Evolutionary conservation across 495 filamentous ascomycete species (phyloP), one percentile per base, ranked within the genome.

Genomic region (Cladorrhinum samala): DNA sequence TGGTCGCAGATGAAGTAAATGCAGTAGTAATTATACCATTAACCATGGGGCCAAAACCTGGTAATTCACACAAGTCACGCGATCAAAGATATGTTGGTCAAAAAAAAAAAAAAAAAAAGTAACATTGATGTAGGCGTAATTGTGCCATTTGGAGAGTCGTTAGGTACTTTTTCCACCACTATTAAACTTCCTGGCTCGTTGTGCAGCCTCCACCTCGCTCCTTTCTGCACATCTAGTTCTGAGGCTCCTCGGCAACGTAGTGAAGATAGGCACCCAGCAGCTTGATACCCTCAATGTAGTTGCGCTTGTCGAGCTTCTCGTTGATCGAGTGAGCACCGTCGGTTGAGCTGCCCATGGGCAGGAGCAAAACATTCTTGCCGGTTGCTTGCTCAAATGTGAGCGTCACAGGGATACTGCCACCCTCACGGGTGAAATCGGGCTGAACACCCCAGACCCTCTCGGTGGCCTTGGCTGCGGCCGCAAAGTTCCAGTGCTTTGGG

Each of bases 281-380:
- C 77, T 97, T 97, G 57, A 85, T 96, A n/a, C 93, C 93, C 75
- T 97, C 91, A 62, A 99, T 93, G 67, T 97, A 99, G 66, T 99
- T 99, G 67, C 79, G 82, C 77, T 84, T 87, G 70, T 99, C 93
- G 38, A 99, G 78, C 77, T 99, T 99, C 77, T 99, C 93, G 67
- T 99, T 99, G 68, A 95, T 87, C 27, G 87, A 92, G 72, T 99
- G 93, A 20, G 93, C 93, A 46, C 87, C 92, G 75, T 99, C 93
- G 18, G 93, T 97, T 9, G 86, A 90, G 70, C 87, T 94, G 17
- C 93, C 93, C 92, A 99, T 96, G 8, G 93, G 93, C 50, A 99
- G 69, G 52, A 99, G 76, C 52, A 99, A 70, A 38, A 97, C 91
- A 67, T 96, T 99, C 82, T 99, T 99, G 56, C 89, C 88, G n/a